Conservation (phyloP, 2,329 filamentous ascomycete species). For the Didymella exigua region DNA sequence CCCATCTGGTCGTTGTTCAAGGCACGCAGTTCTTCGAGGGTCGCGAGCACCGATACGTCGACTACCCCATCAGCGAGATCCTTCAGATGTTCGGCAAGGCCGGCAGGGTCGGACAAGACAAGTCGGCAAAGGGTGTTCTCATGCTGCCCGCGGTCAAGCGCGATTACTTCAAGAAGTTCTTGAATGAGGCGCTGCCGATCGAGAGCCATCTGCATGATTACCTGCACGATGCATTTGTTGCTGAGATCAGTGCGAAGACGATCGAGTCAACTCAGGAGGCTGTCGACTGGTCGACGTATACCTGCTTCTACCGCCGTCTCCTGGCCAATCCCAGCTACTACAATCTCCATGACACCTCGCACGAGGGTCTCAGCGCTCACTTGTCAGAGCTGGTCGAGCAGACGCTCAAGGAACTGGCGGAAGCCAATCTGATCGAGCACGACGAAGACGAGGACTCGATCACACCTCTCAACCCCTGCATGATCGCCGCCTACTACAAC, state of each 20-base stretch:
- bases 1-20: slow-evolving; percentile 94
- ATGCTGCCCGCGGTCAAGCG: slow-evolving; percentile 95
- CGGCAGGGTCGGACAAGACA: slow-evolving; percentile 77
- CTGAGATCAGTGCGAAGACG: slow-evolving; percentile 94
- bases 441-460: slow-evolving; percentile 88
- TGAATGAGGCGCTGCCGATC: slow-evolving; percentile 93
- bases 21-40: slow-evolving; percentile 98
- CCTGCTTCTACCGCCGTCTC: slow-evolving; percentile 94
- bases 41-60: slow-evolving; percentile 93
- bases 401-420: slow-evolving; percentile 85
- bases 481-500: slow-evolving; percentile 99
- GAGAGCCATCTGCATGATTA: slow-evolving; percentile 93
- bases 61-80: slow-evolving; percentile 92
- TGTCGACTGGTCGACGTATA: slow-evolving; percentile 98
- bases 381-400: slow-evolving; percentile 93
- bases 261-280: slow-evolving; percentile 95
- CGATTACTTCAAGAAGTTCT: slow-evolving; percentile 98
- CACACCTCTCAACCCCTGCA: slow-evolving; percentile 88
- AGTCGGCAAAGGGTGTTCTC: slow-evolving; percentile 84
- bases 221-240: slow-evolving; percentile 94
- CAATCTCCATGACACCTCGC: slow-evolving; percentile 82
- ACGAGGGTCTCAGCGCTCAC: slow-evolving; percentile 92
- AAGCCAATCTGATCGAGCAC: slow-evolving; percentile 94
- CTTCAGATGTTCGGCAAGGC: slow-evolving; percentile 98
- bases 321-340: slow-evolving; percentile 98